These are phyloP conservation scores for Ustilago lituana DNA, from an alignment of 1,284 basidiomycete species.

Conservation along the genomic window DNA sequence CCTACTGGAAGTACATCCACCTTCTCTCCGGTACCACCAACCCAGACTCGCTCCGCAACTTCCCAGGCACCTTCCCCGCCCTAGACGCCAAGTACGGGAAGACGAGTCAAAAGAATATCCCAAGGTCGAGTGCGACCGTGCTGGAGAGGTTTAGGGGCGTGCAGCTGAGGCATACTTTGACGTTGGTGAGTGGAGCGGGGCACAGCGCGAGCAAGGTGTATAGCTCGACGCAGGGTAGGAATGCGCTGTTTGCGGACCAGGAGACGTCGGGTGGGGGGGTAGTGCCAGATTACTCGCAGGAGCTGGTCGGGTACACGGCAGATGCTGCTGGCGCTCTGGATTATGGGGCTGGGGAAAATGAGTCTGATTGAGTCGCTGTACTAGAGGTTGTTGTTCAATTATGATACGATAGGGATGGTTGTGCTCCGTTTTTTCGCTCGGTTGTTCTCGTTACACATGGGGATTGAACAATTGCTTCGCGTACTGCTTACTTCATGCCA, in stretches of 20 bases:
- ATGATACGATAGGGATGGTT: too few species aligned
- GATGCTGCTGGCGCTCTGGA: conserved; percentile 16
- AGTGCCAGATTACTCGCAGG: conserved; percentile 8
- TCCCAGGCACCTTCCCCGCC: conserved; percentile 49
- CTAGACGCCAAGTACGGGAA: conserved; percentile 21
- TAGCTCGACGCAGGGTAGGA: conserved; percentile 45
- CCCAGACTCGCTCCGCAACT: conserved; percentile 9
- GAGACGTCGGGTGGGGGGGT: conserved; percentile 10
- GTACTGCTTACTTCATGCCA: too few species aligned
- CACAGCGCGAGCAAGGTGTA: conserved; percentile 60
- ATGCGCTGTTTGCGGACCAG: conserved; percentile 55
- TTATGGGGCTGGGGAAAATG: conserved; percentile 2
- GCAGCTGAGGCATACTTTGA: conserved; percentile 47
- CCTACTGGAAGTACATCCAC: conserved; percentile 62
- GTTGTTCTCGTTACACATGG: too few species aligned
- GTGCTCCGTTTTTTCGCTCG: too few species aligned
- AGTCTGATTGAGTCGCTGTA: background rate
- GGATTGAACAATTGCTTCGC: too few species aligned
- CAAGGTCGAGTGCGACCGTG: conserved; percentile 17
- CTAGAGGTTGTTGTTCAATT: too few species aligned
- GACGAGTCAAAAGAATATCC: conserved; percentile 22
- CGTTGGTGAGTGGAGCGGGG: conserved; percentile 50
- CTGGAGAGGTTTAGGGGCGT: conserved; percentile 15
- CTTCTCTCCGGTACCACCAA: conserved; percentile 28
- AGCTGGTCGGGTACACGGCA: conserved; percentile 32